These are phyloP conservation scores for Hanseniaspora sp. DNA, from an alignment of 1,139 yeast genomes.

Conservation along the genomic window DNA sequence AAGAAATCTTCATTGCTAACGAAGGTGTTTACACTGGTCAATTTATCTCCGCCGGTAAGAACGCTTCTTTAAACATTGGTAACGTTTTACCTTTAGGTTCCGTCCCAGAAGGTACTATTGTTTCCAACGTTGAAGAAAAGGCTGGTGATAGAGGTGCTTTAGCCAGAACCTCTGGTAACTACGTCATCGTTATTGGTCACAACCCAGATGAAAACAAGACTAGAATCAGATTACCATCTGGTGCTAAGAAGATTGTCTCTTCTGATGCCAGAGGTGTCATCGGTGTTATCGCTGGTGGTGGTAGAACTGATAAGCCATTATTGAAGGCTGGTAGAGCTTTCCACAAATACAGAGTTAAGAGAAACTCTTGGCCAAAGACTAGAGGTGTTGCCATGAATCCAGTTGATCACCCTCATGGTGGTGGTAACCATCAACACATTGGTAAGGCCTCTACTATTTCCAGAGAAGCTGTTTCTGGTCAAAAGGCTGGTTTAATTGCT, in stretches of 20 bases:
- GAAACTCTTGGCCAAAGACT: constrained; percentile 99
- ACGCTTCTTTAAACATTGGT: constrained; percentile 95
- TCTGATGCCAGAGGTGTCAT: constrained; percentile 98
- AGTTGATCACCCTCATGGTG: constrained; percentile 99
- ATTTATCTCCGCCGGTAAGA: constrained; percentile 97
- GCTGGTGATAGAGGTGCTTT: constrained; percentile 99
- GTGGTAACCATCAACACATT: constrained; percentile 99
- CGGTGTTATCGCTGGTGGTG: constrained; percentile 99
- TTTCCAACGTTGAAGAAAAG: constrained; percentile 96
- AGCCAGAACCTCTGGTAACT: constrained; percentile 98
- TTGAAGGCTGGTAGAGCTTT: constrained; percentile 99
- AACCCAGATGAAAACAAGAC: constrained; percentile 98
- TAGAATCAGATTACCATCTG: constrained; percentile 97
- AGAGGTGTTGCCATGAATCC: constrained; percentile 99
- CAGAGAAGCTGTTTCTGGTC: constrained; percentile 99
- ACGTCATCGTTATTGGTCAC: constrained; percentile 97
- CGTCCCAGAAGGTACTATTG: constrained; percentile 98
- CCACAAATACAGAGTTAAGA: constrained; percentile 98
- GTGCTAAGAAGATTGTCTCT: constrained; percentile 92
- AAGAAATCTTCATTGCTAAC: constrained; percentile 97
- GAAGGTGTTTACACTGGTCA: constrained; percentile 99
- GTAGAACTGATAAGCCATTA: constrained; percentile 98
- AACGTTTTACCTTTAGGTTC: constrained; percentile 94
- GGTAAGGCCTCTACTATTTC: constrained; percentile 99
- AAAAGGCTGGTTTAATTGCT: constrained; percentile 99